These are phyloP conservation scores for Skeletonema potamos DNA, from an alignment of 108 stramenopile genomes.

Conservation along the genomic window DNA sequence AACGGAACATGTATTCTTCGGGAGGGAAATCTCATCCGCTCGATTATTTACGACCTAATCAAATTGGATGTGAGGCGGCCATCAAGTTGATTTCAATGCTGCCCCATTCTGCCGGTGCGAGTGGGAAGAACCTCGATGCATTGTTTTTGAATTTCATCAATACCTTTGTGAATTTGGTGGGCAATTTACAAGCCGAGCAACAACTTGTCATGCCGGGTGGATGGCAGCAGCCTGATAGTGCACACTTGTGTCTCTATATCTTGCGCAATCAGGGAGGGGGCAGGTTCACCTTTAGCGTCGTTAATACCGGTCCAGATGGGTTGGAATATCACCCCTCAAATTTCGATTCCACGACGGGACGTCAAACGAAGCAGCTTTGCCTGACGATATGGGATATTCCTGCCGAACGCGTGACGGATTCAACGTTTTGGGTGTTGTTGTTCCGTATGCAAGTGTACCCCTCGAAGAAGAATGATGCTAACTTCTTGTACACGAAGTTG, in stretches of 20 bases:
- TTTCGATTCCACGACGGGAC: slow-evolving; percentile 79
- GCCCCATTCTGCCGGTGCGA: slow-evolving; percentile 83
- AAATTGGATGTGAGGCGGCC: slow-evolving; percentile 79
- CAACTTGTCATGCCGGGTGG: slow-evolving; percentile 88
- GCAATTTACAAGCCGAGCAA: slow-evolving; percentile 73
- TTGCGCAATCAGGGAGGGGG: slow-evolving; percentile 69
- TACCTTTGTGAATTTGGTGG: slow-evolving; percentile 80
- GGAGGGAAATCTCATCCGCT: slow-evolving; percentile 45
- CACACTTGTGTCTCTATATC: slow-evolving; percentile 83
- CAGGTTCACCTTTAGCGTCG: slow-evolving; percentile 83
- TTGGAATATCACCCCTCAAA: slow-evolving; percentile 85
- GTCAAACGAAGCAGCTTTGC: slow-evolving; percentile 80
- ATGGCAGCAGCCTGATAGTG: slow-evolving; percentile 82
- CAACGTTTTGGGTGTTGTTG: slow-evolving; percentile 86
- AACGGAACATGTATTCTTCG: slow-evolving; percentile 46
- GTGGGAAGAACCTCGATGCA: slow-evolving; percentile 74
- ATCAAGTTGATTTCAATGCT: slow-evolving; percentile 81
- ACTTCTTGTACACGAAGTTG: slow-evolving; percentile 84
- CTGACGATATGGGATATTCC: slow-evolving; percentile 90
- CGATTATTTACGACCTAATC: slow-evolving; percentile 66
- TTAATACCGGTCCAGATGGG: slow-evolving; percentile 85
- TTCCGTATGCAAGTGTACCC: slow-evolving; percentile 94
- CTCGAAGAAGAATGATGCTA: slow-evolving; percentile 74
- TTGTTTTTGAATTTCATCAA: slow-evolving; percentile 86
- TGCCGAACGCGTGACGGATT: slow-evolving; percentile 66